Evolutionary conservation across 2,329 filamentous ascomycete species (phyloP).

Genomic region (Zasmidium citrigriseum): DNA sequence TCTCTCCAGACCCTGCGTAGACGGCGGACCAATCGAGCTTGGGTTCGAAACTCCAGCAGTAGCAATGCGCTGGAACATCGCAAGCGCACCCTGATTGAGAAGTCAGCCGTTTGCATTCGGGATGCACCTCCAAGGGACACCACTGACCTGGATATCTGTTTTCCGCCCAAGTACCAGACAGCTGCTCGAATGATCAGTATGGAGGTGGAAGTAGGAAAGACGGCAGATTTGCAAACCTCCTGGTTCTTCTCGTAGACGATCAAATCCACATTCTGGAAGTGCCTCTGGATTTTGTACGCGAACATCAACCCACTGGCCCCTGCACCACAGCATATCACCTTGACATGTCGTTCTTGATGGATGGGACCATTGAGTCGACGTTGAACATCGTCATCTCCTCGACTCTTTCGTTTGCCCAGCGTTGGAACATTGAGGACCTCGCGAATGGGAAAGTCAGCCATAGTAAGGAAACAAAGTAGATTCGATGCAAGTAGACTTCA

Average conservation of each 20-base stretch:
- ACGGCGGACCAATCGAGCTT: conserved; percentile 27
- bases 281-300: conserved; percentile 51
- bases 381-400: conserved; percentile 16
- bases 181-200: not conserved
- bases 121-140: no score
- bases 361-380: conserved; percentile 17
- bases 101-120: not conserved
- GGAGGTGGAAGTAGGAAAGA: not conserved
- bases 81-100: not conserved
- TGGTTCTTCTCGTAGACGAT: conserved; percentile 52
- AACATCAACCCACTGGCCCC: conserved; percentile 51
- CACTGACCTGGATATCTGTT: conserved; percentile 9
- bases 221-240: not conserved
- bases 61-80: conserved; percentile 17
- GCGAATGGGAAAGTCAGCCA: conserved; percentile 19
- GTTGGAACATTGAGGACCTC: conserved; percentile 12
- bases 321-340: conserved; percentile 47
- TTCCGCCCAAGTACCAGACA: conserved; percentile 5
- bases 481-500: not conserved
- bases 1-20: conserved; percentile 32
- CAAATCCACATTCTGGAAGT: conserved; percentile 45
- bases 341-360: conserved; percentile 16
- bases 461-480: not conserved
- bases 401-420: conserved; percentile 19
- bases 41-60: conserved; percentile 34